Evolutionary conservation across 2,329 filamentous ascomycete species (phyloP).

Genomic region (Aspergillus intermedius): DNA sequence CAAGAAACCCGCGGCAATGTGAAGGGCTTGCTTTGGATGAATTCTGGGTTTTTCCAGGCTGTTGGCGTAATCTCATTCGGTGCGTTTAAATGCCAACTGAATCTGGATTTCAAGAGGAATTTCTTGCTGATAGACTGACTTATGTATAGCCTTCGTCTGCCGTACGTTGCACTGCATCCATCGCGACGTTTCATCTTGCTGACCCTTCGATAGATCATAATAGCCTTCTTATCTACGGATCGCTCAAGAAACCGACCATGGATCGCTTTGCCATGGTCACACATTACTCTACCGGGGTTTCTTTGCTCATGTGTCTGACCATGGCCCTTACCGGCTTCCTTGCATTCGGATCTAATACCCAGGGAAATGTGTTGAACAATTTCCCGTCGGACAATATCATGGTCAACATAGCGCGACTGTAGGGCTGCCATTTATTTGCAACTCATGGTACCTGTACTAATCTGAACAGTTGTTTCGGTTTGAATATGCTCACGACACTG

Average conservation of each 20-base stretch:
- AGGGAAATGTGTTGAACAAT: slow-evolving; percentile 97
- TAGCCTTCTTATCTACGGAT: slow-evolving; percentile 94
- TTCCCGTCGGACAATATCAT: slow-evolving; percentile 84
- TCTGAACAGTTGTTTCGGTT: slow-evolving; percentile 65
- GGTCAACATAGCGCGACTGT: slow-evolving; percentile 87
- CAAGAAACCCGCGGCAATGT: slow-evolving; percentile 65
- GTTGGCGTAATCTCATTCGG: slow-evolving; percentile 98
- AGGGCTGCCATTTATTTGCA: slow-evolving; percentile 17
- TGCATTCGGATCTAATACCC: slow-evolving; percentile 83
- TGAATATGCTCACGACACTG: slow-evolving; percentile 97
- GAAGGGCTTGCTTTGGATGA: slow-evolving; percentile 65
- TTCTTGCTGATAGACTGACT: slow-evolving; percentile 23
- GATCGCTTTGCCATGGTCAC: slow-evolving; percentile 91
- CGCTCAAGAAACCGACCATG: slow-evolving; percentile 84
- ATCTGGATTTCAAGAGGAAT: slow-evolving; percentile 1
- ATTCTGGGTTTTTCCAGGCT: slow-evolving; percentile 84
- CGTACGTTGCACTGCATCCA: slow-evolving; percentile 37
- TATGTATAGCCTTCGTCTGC: slow-evolving; percentile 56
- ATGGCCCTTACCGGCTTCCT: slow-evolving; percentile 89
- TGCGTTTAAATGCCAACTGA: slow-evolving; percentile 36
- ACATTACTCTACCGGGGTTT: slow-evolving; percentile 85
- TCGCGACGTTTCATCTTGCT: slow-evolving; percentile 7
- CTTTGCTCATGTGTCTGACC: slow-evolving; percentile 81
- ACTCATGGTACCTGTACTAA: slow-evolving; percentile 13
- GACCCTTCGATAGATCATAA: slow-evolving; percentile 63